Conservation (phyloP, 192 early-diverging fungal species). For the Backusella macrospora region DNA sequence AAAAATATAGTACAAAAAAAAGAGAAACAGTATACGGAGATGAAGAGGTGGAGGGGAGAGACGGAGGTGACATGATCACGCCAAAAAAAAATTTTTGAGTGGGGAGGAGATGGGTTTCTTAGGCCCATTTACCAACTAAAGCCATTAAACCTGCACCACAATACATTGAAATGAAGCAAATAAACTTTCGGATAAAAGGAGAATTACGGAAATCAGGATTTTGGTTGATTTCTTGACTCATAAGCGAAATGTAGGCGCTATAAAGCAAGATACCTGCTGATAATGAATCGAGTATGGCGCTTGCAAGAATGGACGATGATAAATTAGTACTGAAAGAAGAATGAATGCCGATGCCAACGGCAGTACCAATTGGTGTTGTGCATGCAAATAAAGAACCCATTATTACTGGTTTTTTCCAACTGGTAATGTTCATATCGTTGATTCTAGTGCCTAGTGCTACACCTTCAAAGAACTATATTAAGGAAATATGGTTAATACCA, state of each 20-base stretch:
- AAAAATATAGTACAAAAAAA: constrained; percentile 25
- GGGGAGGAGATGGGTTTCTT: neutral
- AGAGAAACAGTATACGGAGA: neutral
- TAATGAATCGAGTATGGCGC: constrained; percentile 79
- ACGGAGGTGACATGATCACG: neutral
- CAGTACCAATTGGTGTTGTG: constrained; percentile 85
- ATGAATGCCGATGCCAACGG: constrained; percentile 75
- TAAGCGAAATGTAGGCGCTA: constrained; percentile 73
- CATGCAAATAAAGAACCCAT: constrained; percentile 65
- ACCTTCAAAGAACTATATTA: constrained; percentile 54
- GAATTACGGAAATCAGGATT: constrained; percentile 51
- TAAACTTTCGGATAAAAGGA: constrained; percentile 36
- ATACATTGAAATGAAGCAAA: constrained; percentile 66
- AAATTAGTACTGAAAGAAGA: constrained; percentile 61
- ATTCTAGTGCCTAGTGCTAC: constrained; percentile 77
- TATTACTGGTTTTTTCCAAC: constrained; percentile 49
- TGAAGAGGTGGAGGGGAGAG: neutral
- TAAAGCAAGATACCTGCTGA: constrained; percentile 86
- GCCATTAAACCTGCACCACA: constrained; percentile 76
- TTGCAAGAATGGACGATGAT: constrained; percentile 55
- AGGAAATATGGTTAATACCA: neutral
- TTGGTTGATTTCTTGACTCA: constrained; percentile 70
- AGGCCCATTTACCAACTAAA: constrained; percentile 66
- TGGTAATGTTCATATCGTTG: constrained; percentile 47
- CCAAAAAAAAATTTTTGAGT: neutral